Evolutionary conservation across 208 protist genomes (phyloP).

Genomic region (Crithidia expoeki): DNA sequence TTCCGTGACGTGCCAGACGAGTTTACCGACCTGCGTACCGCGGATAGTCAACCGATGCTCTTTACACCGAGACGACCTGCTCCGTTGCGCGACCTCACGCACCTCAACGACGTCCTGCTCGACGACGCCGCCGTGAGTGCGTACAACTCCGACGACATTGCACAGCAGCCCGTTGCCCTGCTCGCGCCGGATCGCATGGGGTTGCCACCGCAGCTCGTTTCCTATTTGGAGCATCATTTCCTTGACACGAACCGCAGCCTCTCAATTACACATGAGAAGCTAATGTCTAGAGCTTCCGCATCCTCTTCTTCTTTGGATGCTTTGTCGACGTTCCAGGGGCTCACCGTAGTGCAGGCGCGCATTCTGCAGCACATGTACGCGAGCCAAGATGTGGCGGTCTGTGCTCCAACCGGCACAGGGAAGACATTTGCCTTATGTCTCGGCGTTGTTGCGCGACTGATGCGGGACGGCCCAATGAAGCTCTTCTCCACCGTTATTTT

Average conservation of each 20-base stretch:
- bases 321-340: constrained; percentile 26
- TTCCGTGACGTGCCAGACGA: constrained; percentile 84
- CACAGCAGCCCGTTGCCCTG: constrained; percentile 61
- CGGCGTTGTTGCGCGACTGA: constrained; percentile 79
- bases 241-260: constrained; percentile 28
- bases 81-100: constrained; percentile 61
- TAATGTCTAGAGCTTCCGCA: neutral
- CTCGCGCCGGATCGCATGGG: constrained; percentile 86
- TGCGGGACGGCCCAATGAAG: constrained; percentile 91
- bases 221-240: constrained; percentile 59
- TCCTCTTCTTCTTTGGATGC: no score
- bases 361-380: constrained; percentile 90
- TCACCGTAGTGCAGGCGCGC: constrained; percentile 86
- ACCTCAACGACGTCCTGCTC: constrained; percentile 66
- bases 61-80: constrained; percentile 78
- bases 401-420: constrained; percentile 88
- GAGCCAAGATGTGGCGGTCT: constrained; percentile 82
- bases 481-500: constrained; percentile 81
- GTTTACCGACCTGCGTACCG: constrained; percentile 77
- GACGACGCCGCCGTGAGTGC: constrained; percentile 40
- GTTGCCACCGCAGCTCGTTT: constrained; percentile 71
- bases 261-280: neutral
- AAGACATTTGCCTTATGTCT: constrained; percentile 91
- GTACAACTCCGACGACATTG: constrained; percentile 27
- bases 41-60: constrained; percentile 70